Base-by-base conservation (phyloP, 305 asterid species). In the Solanum hybrid region DNA sequence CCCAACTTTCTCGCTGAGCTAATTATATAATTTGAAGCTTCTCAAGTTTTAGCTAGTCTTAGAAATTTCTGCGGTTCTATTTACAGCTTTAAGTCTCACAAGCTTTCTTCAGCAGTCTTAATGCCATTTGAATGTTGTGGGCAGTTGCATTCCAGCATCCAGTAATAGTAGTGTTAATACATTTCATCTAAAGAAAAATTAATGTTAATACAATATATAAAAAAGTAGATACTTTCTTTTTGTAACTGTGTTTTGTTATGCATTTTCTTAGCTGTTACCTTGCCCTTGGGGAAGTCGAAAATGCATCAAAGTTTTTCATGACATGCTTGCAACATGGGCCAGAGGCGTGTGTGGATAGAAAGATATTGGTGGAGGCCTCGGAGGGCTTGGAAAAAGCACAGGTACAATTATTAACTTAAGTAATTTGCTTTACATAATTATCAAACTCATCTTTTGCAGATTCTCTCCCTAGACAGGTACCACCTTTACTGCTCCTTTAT, bases 361-460 rank as follows among this genome's bases (percentile, higher is more conserved):
- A 97, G 92, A 94, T 98, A 92, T 89, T 94, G 91, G 90, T 93
- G 81, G 99, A 98, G 93, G 99, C 98, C 90, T 97, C 99, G 34
- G 97, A 95, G 89, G 99, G 99, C 89, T 94, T 97, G 87, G 95
- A 97, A 91, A 97, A 93, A 91, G 95, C 96, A 27, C 94, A 94
- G 98, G 99, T 97, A 94, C 72, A 32, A 32, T 61, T 37, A 22
- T 57, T 61, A 86, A 61, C 33, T 61, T 61, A 51, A 61, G 78
- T 61, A 12, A 12, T 86, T 84, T 32, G n/a, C 77, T 32, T 57
- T 32, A 86, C 78, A 61, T 57, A 32, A 41, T 61, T 85, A 32
- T 57, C 45, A 61, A 76, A 61, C 14, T 32, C 34, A 61, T 32
- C 33, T 61, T 61, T 61, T 31, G 77, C 88, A 86, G 51, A 61